Conservation (phyloP, 2,329 filamentous ascomycete genomes). For the Cladosporium phlei region DNA sequence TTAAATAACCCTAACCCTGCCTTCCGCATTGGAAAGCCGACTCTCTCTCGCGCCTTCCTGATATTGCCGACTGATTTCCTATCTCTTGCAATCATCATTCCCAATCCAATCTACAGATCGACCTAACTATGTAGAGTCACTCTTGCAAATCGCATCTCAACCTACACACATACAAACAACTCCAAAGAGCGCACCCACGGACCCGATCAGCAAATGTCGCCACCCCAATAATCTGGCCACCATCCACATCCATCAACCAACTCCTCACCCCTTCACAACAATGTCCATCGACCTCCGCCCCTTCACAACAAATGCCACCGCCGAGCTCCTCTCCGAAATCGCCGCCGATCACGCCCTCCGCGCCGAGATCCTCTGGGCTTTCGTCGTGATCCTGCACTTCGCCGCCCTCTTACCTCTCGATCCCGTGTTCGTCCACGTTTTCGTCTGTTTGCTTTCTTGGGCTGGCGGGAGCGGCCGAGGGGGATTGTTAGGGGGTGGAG, state of each 20-base stretch:
- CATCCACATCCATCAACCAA: neutral
- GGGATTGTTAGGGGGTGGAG: neutral
- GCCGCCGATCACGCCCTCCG: slow-evolving; percentile 9
- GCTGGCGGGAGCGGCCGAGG: neutral
- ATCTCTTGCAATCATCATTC: too few species aligned
- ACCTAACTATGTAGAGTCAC: too few species aligned
- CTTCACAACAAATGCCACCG: slow-evolving; percentile 3
- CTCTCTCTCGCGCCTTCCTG: too few species aligned
- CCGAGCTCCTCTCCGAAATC: neutral
- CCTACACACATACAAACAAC: too few species aligned
- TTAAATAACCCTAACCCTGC: too few species aligned
- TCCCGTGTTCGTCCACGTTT: slow-evolving; percentile 19
- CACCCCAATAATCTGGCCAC: neutral
- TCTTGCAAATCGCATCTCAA: too few species aligned
- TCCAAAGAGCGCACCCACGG: too few species aligned
- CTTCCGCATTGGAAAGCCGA: too few species aligned
- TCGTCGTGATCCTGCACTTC: slow-evolving; percentile 22
- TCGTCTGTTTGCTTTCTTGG: slow-evolving; percentile 16
- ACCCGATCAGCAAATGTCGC: too few species aligned
- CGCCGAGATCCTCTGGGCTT: slow-evolving; percentile 19
- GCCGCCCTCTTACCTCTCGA: slow-evolving; percentile 18
- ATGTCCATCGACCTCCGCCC: slow-evolving; percentile 14
- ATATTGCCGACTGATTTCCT: too few species aligned
- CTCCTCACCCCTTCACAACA: neutral
- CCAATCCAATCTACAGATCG: too few species aligned